Evolutionary conservation across 345 rosid species (phyloP).

Genomic region (Eucalyptus decipiens): DNA sequence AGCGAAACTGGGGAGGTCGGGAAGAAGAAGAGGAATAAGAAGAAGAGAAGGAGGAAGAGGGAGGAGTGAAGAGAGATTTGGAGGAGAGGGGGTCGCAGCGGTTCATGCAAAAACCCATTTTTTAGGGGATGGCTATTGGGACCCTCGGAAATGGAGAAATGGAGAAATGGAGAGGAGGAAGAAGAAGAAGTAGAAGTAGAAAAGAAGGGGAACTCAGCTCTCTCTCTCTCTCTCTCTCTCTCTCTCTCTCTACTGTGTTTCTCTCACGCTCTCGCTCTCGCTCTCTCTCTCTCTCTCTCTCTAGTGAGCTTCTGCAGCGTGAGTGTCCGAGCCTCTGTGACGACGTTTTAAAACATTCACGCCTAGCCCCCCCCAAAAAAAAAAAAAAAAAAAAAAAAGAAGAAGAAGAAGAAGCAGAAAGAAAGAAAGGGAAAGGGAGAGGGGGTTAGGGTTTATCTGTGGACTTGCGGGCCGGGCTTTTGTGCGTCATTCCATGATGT

Average conservation of each 20-base stretch:
- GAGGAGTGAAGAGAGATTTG: not conserved
- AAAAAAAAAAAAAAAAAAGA: not conserved
- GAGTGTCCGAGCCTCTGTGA: not conserved
- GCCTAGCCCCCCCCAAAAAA: not conserved
- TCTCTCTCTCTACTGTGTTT: not conserved
- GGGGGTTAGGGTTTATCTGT: not conserved
- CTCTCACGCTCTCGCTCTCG: not conserved
- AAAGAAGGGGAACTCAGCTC: not conserved
- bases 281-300: not conserved
- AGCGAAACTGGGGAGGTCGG: not conserved
- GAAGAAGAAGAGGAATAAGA: constrained; percentile 3
- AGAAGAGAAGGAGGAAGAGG: constrained; percentile 7
- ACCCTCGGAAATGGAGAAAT: not conserved
- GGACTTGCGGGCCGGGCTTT: not conserved
- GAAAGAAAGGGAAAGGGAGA: rapidly evolving
- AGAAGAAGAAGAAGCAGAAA: not conserved
- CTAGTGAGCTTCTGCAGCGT: not conserved
- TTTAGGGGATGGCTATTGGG: not conserved
- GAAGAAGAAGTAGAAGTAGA: not conserved
- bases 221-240: not conserved
- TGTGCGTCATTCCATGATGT: too few relatives aligned
- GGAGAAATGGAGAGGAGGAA: not conserved
- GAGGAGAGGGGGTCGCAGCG: constrained; percentile 5
- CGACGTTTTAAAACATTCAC: not conserved
- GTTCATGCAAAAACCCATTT: constrained; percentile 6